Evolutionary conservation across 2,329 filamentous ascomycete species (phyloP).

Genomic region (Dactylellina cionopaga): DNA sequence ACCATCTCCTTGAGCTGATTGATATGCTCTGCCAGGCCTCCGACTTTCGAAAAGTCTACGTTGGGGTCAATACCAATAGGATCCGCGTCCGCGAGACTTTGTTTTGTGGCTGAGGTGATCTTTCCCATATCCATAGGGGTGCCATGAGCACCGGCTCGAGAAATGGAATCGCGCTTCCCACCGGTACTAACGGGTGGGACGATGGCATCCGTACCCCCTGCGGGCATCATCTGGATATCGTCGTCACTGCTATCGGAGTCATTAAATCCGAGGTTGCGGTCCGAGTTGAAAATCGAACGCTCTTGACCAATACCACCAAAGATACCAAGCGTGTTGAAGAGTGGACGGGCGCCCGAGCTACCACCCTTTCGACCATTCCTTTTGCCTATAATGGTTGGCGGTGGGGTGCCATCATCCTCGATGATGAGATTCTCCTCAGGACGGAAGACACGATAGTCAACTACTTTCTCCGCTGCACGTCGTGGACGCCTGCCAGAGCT

Average conservation of each 20-base stretch:
- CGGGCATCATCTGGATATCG: conserved; percentile 74
- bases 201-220: conserved; percentile 56
- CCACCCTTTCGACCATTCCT: conserved; percentile 69
- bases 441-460: conserved; percentile 87
- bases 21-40: conserved; percentile 90
- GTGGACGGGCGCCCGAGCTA: conserved; percentile 75
- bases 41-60: conserved; percentile 93
- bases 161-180: conserved; percentile 57
- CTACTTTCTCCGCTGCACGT: conserved; percentile 69
- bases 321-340: conserved; percentile 90
- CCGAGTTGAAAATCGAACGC: conserved; percentile 77
- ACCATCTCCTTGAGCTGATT: conserved; percentile 99
- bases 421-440: conserved; percentile 75
- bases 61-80: conserved; percentile 91
- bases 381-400: conserved; percentile 74
- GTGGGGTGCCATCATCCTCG: conserved; percentile 76
- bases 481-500: conserved; percentile 63
- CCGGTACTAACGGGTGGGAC: conserved; percentile 27
- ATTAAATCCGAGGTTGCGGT: conserved; percentile 74
- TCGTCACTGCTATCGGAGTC: conserved; percentile 98
- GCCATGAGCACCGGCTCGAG: conserved; percentile 59
- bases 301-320: conserved; percentile 83
- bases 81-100: conserved; percentile 90
- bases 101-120: conserved; percentile 79
- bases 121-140: conserved; percentile 75